Percentiles rank a stretch among this genome's conserved stretches.
Conservation (phyloP, 352 stramenopile genomes). For the Phytophthora quininea region DNA sequence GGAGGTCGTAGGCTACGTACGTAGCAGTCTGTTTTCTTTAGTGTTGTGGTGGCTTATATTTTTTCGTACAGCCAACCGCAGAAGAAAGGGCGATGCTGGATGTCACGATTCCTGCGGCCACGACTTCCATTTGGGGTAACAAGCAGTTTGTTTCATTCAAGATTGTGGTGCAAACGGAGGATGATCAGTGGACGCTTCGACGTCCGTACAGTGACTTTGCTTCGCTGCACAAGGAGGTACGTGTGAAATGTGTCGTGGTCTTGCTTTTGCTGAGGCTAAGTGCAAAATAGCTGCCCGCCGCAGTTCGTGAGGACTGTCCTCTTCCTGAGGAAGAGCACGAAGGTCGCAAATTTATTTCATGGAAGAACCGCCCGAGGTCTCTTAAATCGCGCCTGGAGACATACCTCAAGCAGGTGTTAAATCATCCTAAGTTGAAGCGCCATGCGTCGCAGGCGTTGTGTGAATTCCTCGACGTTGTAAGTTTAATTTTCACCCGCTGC, state of each 20-base stretch:
- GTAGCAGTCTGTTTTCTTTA: background rate
- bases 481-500: too few relatives aligned
- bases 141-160: conserved; percentile 79
- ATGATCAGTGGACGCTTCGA: conserved; percentile 70
- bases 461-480: conserved; percentile 79
- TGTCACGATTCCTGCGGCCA: conserved; percentile 70
- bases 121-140: conserved; percentile 74
- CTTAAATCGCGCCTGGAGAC: conserved; percentile 72
- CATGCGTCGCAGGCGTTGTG: conserved; percentile 65
- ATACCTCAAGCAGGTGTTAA: conserved; percentile 64
- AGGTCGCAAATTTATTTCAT: conserved; percentile 56
- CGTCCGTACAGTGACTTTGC: conserved; percentile 74
- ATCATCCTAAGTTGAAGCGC: conserved; percentile 53
- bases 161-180: conserved; percentile 72
- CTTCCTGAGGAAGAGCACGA: conserved; percentile 55
- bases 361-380: conserved; percentile 59
- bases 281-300: conserved; percentile 39
- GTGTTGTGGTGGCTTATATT: conserved; percentile 4
- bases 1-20: conserved; percentile 30
- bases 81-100: conserved; percentile 42
- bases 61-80: conserved; percentile 19
- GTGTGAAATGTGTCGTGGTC: background rate
- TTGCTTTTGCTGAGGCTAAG: background rate
- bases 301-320: conserved; percentile 48
- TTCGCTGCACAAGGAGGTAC: conserved; percentile 58